Conservation (phyloP, 495 filamentous ascomycete genomes). For the Bathelium albidoporum region DNA sequence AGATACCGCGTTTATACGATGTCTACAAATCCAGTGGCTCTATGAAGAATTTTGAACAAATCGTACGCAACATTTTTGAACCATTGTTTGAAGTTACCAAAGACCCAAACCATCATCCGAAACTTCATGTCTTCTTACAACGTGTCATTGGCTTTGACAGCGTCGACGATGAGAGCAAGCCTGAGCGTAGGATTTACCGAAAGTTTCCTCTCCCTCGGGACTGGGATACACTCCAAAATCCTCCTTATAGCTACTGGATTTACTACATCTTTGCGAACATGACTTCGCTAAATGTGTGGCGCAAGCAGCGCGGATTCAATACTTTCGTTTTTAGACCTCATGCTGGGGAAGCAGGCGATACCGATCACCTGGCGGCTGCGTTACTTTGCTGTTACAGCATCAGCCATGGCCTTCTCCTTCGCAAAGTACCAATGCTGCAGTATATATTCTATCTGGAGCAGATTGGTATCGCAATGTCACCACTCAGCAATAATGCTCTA, state of each 20-base stretch:
- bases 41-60: conserved; percentile 82
- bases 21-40: conserved; percentile 82
- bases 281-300: conserved; percentile 81
- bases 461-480: conserved; percentile 98
- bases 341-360: conserved; percentile 94
- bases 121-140: conserved; percentile 90
- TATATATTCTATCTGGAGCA: conserved; percentile 98
- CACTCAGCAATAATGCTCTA: conserved; percentile 91
- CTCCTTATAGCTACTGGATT: conserved; percentile 97
- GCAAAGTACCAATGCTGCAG: conserved; percentile 89
- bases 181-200: conserved; percentile 77
- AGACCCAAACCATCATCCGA: conserved; percentile 74
- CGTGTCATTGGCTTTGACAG: conserved; percentile 94
- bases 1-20: conserved; percentile 88
- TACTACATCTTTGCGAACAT: conserved; percentile 96
- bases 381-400: conserved; percentile 95
- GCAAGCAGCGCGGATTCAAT: conserved; percentile 86
- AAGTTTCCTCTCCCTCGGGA: conserved; percentile 85
- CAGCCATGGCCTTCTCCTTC: conserved; percentile 82
- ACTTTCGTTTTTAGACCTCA: conserved; percentile 90
- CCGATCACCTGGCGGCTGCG: conserved; percentile 87
- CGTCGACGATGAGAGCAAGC: conserved; percentile 96
- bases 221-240: conserved; percentile 89
- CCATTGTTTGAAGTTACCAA: conserved; percentile 91
- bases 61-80: conserved; percentile 85